Conservation (phyloP, 345 rosid genomes). For the Limnanthes douglasii region DNA sequence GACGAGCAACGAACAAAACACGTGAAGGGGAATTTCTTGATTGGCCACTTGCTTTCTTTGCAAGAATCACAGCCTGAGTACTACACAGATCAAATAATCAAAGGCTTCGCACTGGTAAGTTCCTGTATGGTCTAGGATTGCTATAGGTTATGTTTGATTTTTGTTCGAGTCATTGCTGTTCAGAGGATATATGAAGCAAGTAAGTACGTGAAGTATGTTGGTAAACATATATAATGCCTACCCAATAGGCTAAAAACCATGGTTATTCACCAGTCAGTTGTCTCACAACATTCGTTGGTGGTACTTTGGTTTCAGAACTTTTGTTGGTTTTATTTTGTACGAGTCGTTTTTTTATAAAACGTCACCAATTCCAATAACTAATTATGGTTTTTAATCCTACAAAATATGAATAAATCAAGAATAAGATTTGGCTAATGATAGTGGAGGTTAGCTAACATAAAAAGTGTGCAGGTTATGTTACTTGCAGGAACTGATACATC, state of each 20-base stretch:
- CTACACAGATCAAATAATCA: slow-evolving; percentile 9
- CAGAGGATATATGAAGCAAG: not conserved
- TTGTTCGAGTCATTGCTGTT: not conserved
- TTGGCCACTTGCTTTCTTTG: slow-evolving; percentile 3
- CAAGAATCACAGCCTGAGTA: slow-evolving; percentile 8
- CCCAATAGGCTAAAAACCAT: too few species aligned
- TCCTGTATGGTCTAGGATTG: too few species aligned
- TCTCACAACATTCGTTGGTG: not conserved
- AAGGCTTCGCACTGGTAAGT: not conserved
- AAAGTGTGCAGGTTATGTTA: slow-evolving; percentile 3
- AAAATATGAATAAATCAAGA: not conserved
- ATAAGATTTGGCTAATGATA: not conserved
- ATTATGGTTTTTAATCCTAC: not conserved
- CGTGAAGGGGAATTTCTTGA: not conserved
- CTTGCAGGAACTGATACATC: slow-evolving; percentile 2
- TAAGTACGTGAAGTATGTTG: too few species aligned
- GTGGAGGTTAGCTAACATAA: too few species aligned
- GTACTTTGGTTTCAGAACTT: not conserved
- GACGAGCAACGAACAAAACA: not conserved
- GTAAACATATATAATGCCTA: too few species aligned
- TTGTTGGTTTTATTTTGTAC: too few species aligned
- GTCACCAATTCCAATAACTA: too few species aligned
- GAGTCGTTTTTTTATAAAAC: too few species aligned
- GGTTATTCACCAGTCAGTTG: too few species aligned
- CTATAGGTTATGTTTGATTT: not conserved